phyloP scores from a whole-genome alignment of 208 protist genomes.

The Crithidia mellificae region DNA sequence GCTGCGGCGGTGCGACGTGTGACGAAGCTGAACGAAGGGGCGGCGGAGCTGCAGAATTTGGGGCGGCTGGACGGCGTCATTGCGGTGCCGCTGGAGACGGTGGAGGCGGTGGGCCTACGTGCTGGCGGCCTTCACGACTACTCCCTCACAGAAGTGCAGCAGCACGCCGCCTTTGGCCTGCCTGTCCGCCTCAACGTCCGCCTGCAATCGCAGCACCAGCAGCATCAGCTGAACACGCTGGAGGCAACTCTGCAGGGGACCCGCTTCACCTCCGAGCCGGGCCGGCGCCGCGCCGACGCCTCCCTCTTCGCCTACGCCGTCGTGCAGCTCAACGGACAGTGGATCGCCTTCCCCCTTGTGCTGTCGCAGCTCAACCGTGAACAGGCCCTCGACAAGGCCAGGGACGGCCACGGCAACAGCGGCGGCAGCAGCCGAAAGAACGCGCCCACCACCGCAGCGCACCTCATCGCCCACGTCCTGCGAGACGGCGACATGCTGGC shows the following conservation, averaged over 20 bases:
- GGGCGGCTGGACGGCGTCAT: slow-evolving; percentile 28
- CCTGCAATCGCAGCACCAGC: slow-evolving; percentile 18
- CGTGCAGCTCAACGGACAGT: slow-evolving; percentile 51
- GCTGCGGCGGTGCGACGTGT: slow-evolving; percentile 27
- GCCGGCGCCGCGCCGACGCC: slow-evolving; percentile 13
- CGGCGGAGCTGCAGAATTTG: slow-evolving; percentile 20
- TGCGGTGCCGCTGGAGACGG: slow-evolving; percentile 37
- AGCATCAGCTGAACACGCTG: slow-evolving; percentile 24
- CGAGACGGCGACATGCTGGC: slow-evolving; percentile 73
- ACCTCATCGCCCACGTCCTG: slow-evolving; percentile 55
- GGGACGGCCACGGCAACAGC: not conserved
- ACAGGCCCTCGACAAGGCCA: not conserved
- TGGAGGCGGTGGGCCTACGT: slow-evolving; percentile 37
- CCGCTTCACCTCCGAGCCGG: slow-evolving; percentile 15
- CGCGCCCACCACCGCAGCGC: not conserved
- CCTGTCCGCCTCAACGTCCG: slow-evolving; percentile 45
- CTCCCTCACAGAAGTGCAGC: slow-evolving; percentile 49
- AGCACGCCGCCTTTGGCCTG: slow-evolving; percentile 68
- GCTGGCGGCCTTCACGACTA: slow-evolving; percentile 33
- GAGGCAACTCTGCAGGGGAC: slow-evolving; percentile 19
- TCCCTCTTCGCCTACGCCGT: slow-evolving; percentile 54
- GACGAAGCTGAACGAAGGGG: slow-evolving; percentile 24
- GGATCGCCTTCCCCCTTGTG: slow-evolving; percentile 60
- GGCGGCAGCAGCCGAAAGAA: not conserved
- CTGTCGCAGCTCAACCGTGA: slow-evolving; percentile 32